Evolutionary conservation across 2,329 filamentous ascomycete species (phyloP), one percentile per base, ranked within the genome.

Genomic region (Colletotrichum sp.): DNA sequence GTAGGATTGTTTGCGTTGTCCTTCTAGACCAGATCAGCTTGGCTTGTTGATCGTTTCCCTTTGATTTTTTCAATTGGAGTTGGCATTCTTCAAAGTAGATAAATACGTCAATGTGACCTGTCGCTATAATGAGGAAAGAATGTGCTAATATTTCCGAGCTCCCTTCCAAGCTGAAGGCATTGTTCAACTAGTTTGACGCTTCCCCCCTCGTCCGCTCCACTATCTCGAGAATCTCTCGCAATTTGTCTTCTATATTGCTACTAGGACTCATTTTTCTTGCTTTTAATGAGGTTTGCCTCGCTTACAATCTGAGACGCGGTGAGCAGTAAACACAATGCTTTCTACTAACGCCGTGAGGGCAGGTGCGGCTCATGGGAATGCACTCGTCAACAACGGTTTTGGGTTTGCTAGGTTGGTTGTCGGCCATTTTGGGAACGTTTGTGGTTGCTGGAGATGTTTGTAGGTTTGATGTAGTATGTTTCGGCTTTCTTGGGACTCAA

Each of bases 331-430:
- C 52, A 6, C 68, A 70, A 4, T 36, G 60, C 25, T 70, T 27
- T 6, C 34, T 34, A n/a, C 4, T 70, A 2, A 70, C 28, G 19
- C 68, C 68, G 36, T 70, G 68, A 13, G 55, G 27, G 13, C 68
- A 70, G 16, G 34, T 70, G 34, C 68, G 55, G n/a, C 44, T 70
- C 36, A 70, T 48, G n/a, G 68, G 68, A 27, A 70, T 61, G 34
- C 68, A 70, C 19, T 60, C 48, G 57, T 70, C 36, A 16, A 13
- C 19, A n/a, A 34, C 25, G 8, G 13, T 70, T 16, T 70, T 12
- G 1, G 34, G 16, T 19, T 60, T 13, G 6, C 30, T 9, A 5
- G 16, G 32, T 11, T 34, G 39, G 5, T 48, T 30, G 30, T 63
- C 30, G 30, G 28, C 19, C 59, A 22, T 60, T 44, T 30, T 19